phyloP scores from a whole-genome alignment of 257 asterid genomes.

The Perilla frutescens region DNA sequence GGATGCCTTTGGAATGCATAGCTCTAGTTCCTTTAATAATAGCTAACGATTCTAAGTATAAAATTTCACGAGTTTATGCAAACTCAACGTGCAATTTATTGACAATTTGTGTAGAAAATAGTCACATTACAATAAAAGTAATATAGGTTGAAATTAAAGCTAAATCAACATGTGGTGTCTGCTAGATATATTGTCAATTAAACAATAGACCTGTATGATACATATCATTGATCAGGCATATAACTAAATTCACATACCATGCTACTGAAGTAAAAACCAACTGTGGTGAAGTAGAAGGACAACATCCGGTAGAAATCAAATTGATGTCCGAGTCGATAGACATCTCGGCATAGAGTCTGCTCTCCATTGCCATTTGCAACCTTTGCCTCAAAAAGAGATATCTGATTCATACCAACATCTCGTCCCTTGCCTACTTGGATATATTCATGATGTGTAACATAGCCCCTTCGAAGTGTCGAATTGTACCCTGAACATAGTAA shows the following conservation, averaged over 20 bases:
- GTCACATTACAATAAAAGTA: background rate
- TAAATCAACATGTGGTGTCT: background rate
- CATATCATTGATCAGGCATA: slow-evolving; percentile 21
- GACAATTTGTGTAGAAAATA: background rate
- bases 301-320: slow-evolving; percentile 96
- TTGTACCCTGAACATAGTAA: slow-evolving; percentile 73
- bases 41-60: background rate
- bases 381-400: slow-evolving; percentile 95
- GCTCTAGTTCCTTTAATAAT: background rate
- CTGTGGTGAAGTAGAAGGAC: slow-evolving; percentile 96
- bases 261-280: slow-evolving; percentile 97
- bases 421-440: slow-evolving; percentile 99
- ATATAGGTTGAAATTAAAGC: background rate
- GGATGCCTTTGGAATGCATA: background rate
- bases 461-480: slow-evolving; percentile 90
- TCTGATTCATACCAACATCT: slow-evolving; percentile 99
- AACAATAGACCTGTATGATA: slow-evolving; percentile 7
- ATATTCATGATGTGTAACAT: slow-evolving; percentile 93
- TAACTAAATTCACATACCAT: slow-evolving; percentile 63
- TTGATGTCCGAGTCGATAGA: slow-evolving; percentile 92
- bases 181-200: background rate
- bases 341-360: slow-evolving; percentile 97
- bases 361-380: slow-evolving; percentile 98
- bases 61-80: background rate
- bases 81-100: background rate